Percentiles rank a stretch among this genome's conserved stretches.
These are phyloP conservation scores for Boeremia exigua DNA, from an alignment of 2,329 filamentous ascomycete species.

Conservation along the genomic window DNA sequence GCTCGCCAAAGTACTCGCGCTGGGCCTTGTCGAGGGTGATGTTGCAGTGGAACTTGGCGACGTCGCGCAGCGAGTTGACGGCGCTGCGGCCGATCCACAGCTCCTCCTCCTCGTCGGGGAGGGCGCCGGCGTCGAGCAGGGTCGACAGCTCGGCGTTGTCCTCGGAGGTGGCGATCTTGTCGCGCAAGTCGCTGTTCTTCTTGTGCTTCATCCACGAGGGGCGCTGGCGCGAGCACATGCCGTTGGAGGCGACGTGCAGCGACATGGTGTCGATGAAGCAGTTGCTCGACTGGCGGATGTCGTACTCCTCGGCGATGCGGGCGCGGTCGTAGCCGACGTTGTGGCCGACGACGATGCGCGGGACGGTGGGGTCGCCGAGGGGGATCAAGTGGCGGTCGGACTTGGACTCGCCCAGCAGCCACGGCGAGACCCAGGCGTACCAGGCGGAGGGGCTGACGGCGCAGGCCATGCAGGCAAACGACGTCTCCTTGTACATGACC, in stretches of 20 bases:
- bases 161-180: conserved; percentile 76
- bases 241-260: conserved; percentile 94
- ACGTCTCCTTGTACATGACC: conserved; percentile 92
- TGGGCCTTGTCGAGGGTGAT: conserved; percentile 89
- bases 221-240: conserved; percentile 96
- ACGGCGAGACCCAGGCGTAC: conserved; percentile 98
- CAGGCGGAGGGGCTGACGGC: conserved; percentile 87
- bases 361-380: conserved; percentile 74
- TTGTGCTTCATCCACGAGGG: conserved; percentile 98
- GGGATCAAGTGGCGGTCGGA: conserved; percentile 83
- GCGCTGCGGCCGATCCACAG: conserved; percentile 95
- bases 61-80: conserved; percentile 91
- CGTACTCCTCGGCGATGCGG: conserved; percentile 87
- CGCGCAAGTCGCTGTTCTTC: conserved; percentile 83
- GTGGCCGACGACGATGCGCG: conserved; percentile 86
- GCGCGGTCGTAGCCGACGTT: conserved; percentile 96
- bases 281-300: conserved; percentile 79
- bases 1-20: conserved; percentile 83
- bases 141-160: conserved; percentile 73
- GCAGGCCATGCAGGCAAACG: conserved; percentile 96
- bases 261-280: conserved; percentile 98
- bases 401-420: conserved; percentile 83
- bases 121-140: conserved; percentile 70
- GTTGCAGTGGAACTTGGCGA: conserved; percentile 94
- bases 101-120: conserved; percentile 87